These are phyloP conservation scores for Metschnikowia proteae DNA, from an alignment of 805 yeast genomes.

Conservation along the genomic window DNA sequence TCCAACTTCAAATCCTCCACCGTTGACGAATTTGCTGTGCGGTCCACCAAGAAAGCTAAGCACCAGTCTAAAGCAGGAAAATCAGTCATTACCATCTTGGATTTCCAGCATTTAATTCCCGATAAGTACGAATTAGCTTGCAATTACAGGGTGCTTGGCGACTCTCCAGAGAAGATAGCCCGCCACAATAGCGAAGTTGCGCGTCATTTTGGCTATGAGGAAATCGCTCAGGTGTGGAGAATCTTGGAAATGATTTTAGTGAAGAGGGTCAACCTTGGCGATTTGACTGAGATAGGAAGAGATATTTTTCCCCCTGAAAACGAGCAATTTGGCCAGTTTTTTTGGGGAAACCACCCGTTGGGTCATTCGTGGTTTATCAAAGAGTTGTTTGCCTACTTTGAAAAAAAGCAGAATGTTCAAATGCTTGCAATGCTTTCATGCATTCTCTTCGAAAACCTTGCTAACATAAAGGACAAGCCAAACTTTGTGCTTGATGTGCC, in stretches of 20 bases:
- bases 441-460: slow-evolving; percentile 48
- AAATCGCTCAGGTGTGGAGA: slow-evolving; percentile 74
- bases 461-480: slow-evolving; percentile 6
- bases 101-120: slow-evolving; percentile 69
- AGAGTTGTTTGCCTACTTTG: slow-evolving; percentile 62
- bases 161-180: slow-evolving; percentile 60
- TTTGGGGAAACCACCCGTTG: slow-evolving; percentile 81
- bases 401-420: slow-evolving; percentile 63
- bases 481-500: slow-evolving; percentile 33
- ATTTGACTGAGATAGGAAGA: slow-evolving; percentile 8
- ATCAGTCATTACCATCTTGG: slow-evolving; percentile 60
- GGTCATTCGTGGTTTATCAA: slow-evolving; percentile 66
- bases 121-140: slow-evolving; percentile 67
- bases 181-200: slow-evolving; percentile 71
- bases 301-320: slow-evolving; percentile 2
- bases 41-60: slow-evolving; percentile 18
- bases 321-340: slow-evolving; percentile 32
- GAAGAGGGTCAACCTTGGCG: slow-evolving; percentile 28
- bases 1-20: slow-evolving; percentile 36
- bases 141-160: slow-evolving; percentile 63
- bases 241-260: slow-evolving; percentile 45
- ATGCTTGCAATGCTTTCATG: slow-evolving; percentile 90
- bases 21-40: slow-evolving; percentile 33
- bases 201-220: slow-evolving; percentile 52
- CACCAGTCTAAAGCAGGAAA: slow-evolving; percentile 25